phyloP scores from a whole-genome alignment of 306 rosid species.

The Cicer cuneatum region DNA sequence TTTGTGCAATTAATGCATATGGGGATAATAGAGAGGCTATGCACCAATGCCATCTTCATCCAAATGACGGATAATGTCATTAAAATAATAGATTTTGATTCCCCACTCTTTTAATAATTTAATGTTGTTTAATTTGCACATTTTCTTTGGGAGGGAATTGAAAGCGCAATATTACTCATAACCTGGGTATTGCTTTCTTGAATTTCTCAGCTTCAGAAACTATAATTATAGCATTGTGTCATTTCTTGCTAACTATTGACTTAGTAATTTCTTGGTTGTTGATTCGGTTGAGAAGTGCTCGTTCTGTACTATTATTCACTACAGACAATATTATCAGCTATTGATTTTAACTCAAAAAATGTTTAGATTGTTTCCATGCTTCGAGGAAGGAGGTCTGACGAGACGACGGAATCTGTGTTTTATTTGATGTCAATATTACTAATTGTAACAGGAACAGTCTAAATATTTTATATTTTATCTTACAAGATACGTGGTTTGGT shows the following conservation, averaged over 20 bases:
- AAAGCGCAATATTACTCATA: not conserved
- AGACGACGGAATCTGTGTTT: too few species aligned
- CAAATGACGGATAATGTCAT: conserved; percentile 4
- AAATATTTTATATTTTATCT: not conserved
- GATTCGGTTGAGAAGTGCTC: not conserved
- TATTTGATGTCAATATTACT: not conserved
- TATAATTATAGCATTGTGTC: not conserved
- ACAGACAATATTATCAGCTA: not conserved
- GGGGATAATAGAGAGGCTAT: conserved; percentile 22
- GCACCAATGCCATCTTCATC: conserved; percentile 17
- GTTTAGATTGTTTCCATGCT: not conserved
- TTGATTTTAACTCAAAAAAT: not conserved
- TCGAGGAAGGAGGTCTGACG: too few species aligned
- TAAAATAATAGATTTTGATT: not conserved
- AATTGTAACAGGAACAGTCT: not conserved
- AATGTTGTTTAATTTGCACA: not conserved
- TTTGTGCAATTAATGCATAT: conserved; percentile 31
- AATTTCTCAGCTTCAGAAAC: not conserved
- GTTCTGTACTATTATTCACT: not conserved
- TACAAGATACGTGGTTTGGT: too few species aligned
- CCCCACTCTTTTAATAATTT: not conserved
- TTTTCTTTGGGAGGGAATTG: not conserved
- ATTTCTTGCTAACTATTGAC: not conserved
- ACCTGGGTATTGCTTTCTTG: not conserved
- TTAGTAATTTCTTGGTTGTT: not conserved